These are phyloP conservation scores for Cystobasidium pallidum DNA, from an alignment of 1,284 basidiomycete genomes.

Conservation along the genomic window DNA sequence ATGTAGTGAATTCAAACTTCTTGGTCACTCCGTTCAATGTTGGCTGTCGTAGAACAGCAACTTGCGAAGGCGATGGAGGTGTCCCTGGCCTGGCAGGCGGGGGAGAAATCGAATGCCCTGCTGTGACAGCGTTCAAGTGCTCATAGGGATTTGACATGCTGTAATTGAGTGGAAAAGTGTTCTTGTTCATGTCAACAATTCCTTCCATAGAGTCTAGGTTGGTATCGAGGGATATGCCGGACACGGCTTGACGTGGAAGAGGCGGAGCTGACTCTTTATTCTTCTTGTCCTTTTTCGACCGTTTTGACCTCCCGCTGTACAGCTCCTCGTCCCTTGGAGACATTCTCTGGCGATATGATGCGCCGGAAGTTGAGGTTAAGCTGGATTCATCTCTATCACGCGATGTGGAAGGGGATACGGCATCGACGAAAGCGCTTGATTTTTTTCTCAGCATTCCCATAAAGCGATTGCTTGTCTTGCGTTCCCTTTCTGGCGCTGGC, in stretches of 20 bases:
- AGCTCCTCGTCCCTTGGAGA: conserved; percentile 32
- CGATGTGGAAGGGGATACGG: neutral
- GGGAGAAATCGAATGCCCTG: conserved; percentile 17
- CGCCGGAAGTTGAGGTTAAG: neutral
- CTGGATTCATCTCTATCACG: conserved; percentile 15
- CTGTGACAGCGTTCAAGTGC: conserved; percentile 38
- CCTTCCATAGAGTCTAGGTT: conserved; percentile 81
- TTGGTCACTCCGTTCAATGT: conserved; percentile 8
- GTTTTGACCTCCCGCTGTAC: conserved; percentile 15
- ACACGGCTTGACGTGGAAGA: neutral
- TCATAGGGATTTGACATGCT: conserved; percentile 38
- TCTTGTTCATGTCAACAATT: conserved; percentile 65
- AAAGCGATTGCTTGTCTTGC: conserved; percentile 34
- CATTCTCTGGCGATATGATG: conserved; percentile 9
- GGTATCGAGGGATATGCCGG: conserved; percentile 66
- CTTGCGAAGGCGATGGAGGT: conserved; percentile 40
- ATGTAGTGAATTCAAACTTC: conserved; percentile 27
- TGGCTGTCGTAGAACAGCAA: conserved; percentile 15
- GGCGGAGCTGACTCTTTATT: conserved; percentile 22
- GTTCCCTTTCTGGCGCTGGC: conserved; percentile 10
- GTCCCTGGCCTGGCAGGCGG: conserved; percentile 17
- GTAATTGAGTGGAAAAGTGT: conserved; percentile 16
- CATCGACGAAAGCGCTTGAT: conserved; percentile 34
- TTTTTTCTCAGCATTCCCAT: conserved; percentile 45
- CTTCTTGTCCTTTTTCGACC: conserved; percentile 39